phyloP scores from a whole-genome alignment of 306 rosid species.

The Parietaria judaica region DNA sequence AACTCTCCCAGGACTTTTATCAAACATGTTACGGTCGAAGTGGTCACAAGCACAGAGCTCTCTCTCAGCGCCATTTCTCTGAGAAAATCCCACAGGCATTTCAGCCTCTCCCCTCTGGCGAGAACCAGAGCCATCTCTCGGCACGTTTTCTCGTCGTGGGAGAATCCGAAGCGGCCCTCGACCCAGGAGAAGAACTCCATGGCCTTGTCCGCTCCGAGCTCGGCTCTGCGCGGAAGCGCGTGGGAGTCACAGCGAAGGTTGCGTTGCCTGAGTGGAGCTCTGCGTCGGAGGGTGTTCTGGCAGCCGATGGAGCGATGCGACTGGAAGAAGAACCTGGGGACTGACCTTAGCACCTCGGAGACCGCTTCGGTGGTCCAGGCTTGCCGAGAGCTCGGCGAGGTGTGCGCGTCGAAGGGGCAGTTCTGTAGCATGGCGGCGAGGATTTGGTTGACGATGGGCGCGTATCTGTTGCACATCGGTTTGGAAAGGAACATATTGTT shows the following conservation, averaged over 20 bases:
- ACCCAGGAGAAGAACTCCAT: constrained; percentile 73
- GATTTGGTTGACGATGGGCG: constrained; percentile 43
- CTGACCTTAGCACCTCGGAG: constrained; percentile 41
- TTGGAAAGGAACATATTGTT: constrained; percentile 25
- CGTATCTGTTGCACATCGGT: constrained; percentile 16
- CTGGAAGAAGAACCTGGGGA: constrained; percentile 62
- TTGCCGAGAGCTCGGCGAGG: constrained; percentile 15
- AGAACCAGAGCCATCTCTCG: constrained; percentile 68
- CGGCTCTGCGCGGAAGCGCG: constrained; percentile 31
- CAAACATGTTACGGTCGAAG: constrained; percentile 68
- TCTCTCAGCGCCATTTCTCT: constrained; percentile 39
- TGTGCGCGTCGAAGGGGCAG: constrained; percentile 41
- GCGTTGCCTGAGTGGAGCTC: constrained; percentile 66
- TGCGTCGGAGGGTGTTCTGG: constrained; percentile 56
- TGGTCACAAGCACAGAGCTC: constrained; percentile 36
- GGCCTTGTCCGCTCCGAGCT: constrained; percentile 49
- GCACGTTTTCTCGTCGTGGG: constrained; percentile 55
- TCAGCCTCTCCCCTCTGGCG: constrained; percentile 40
- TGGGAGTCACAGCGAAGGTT: constrained; percentile 35
- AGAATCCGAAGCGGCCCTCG: constrained; percentile 40
- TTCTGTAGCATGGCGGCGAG: constrained; percentile 46
- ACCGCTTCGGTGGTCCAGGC: constrained; percentile 45
- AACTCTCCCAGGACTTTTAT: constrained; percentile 76
- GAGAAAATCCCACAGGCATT: constrained; percentile 57
- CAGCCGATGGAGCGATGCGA: constrained; percentile 61